Base-by-base conservation (phyloP, 306 rosid species). In the Malus asiatica region DNA sequence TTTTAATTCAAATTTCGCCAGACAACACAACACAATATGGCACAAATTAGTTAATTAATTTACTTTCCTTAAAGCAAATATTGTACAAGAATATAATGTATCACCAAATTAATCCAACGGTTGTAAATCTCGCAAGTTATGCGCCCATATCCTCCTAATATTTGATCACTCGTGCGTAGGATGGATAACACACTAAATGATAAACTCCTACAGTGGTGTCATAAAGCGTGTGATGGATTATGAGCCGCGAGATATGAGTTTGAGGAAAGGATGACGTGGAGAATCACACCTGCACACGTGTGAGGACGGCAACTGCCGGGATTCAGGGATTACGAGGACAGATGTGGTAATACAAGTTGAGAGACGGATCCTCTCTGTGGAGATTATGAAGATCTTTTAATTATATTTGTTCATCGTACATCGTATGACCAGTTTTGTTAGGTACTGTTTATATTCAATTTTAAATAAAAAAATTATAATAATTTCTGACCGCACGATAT, bases 311-410 rank as follows among this genome's bases (percentile, higher is more conserved):
- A 65, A 72, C 77, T 77, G 81, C 79, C 79, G 66, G 82, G 86
- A 89, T 90, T 90, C 87, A 90, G 79, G 92, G 88, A 81, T 85
- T 88, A 88, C 88, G 81, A 92, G 83, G 87, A 84, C 83, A 45
- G 67, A 51, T 6, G 20, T n/a, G 69, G 59, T 30, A 30, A 77
- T 74, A 71, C 9, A 83, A 79, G 74, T 27, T 27, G 29, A 27
- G 25, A 23, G 29, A 0, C 29, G 3, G 29, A 27, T 27, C 29
- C 2, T 27, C 29, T 27, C 0, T 27, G 29, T 27, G 29, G 29
- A 27, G 29, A 27, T 27, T 27, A 0, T 27, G 29, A 27, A 27
- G 29, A 27, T 27, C 29, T 27, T 27, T 2, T 2, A 27, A 27
- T 27, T 2, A 27, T 2, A 27, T 27, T 27, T 27, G 2, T 27